These are phyloP conservation scores for Rhododendron williamsianum DNA, from an alignment of 148 eudicot genomes.

Conservation along the genomic window DNA sequence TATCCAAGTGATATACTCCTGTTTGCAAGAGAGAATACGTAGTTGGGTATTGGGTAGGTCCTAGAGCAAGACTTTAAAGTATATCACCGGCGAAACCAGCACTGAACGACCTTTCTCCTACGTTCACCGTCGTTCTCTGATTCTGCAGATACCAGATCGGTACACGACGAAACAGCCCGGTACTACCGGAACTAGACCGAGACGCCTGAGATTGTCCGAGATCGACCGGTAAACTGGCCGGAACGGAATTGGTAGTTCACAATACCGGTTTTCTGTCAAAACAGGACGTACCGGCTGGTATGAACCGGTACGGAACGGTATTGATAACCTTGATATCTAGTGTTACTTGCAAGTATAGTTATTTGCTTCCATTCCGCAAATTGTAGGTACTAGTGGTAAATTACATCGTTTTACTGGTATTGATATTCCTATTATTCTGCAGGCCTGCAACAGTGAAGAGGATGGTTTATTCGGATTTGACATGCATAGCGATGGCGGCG, in stretches of 20 bases:
- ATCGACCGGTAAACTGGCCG: neutral
- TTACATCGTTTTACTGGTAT: neutral
- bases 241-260: neutral
- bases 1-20: too few relatives aligned
- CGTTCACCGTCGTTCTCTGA: neutral
- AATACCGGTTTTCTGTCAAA: neutral
- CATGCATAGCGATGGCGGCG: constrained; percentile 92
- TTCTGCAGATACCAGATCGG: neutral
- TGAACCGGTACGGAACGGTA: neutral
- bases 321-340: neutral
- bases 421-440: constrained; percentile 14
- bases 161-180: neutral
- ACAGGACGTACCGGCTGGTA: neutral
- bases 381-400: neutral
- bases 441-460: constrained; percentile 83
- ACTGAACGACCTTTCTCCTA: neutral
- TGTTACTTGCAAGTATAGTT: neutral
- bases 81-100: neutral
- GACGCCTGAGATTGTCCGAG: neutral
- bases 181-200: neutral
- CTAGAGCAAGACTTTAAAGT: too few relatives aligned
- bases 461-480: constrained; percentile 89
- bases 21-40: too few relatives aligned
- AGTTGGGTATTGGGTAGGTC: too few relatives aligned
- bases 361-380: neutral